phyloP scores from a whole-genome alignment of 257 asterid species.

The Phtheirospermum japonicum region DNA sequence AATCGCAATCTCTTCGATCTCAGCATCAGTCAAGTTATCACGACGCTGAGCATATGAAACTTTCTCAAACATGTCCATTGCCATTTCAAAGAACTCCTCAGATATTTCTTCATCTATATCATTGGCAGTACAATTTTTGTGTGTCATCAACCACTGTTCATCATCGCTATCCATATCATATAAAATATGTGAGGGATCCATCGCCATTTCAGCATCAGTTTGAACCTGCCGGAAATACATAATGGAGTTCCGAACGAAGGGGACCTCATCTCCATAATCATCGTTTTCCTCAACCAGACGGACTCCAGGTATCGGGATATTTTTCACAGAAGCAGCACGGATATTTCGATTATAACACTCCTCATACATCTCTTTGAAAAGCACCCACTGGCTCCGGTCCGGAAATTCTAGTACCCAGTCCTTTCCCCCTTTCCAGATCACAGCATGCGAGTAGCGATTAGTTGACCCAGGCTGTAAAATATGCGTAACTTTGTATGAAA shows the following conservation, averaged over 20 bases:
- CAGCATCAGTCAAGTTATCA: slow-evolving; percentile 59
- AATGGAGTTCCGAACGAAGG: slow-evolving; percentile 49
- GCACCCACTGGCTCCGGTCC: slow-evolving; percentile 85
- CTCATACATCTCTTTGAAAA: slow-evolving; percentile 93
- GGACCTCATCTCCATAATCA: slow-evolving; percentile 45
- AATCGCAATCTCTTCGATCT: slow-evolving; percentile 55
- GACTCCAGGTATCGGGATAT: slow-evolving; percentile 96
- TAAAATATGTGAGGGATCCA: slow-evolving; percentile 65
- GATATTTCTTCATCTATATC: slow-evolving; percentile 46
- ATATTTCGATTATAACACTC: slow-evolving; percentile 88
- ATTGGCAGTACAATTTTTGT: slow-evolving; percentile 30
- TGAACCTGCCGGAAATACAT: slow-evolving; percentile 76
- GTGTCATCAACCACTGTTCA: slow-evolving; percentile 63
- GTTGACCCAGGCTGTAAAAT: slow-evolving; percentile 86
- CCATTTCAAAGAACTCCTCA: slow-evolving; percentile 73
- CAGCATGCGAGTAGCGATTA: slow-evolving; percentile 90
- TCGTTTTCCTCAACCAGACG: slow-evolving; percentile 62
- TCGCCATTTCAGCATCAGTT: slow-evolving; percentile 88
- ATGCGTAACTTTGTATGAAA: slow-evolving; percentile 68
- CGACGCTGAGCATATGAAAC: slow-evolving; percentile 63
- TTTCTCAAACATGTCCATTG: slow-evolving; percentile 70
- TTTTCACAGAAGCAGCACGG: slow-evolving; percentile 93
- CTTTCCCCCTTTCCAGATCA: slow-evolving; percentile 99
- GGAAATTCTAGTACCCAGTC: slow-evolving; percentile 95
- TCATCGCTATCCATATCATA: slow-evolving; percentile 97